A percentile compares a stretch with the other conserved stretches of the same genome.
phyloP scores from a whole-genome alignment of 2,329 filamentous ascomycete species.

The Exserohilum turcica region DNA sequence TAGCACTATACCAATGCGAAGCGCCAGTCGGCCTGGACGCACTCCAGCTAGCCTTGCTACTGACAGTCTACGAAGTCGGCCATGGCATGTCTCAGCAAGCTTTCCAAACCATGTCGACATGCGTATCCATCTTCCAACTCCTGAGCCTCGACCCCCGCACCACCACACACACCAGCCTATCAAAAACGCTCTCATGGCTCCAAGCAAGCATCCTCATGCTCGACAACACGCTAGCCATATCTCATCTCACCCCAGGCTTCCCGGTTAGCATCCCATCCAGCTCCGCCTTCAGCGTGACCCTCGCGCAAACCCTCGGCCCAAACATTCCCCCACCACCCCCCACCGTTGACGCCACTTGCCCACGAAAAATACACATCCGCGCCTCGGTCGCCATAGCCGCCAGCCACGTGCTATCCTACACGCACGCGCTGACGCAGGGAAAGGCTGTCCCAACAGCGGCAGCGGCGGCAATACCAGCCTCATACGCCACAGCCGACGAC shows the following conservation, averaged over 20 bases:
- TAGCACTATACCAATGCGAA: background rate
- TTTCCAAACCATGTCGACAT: conserved; percentile 11
- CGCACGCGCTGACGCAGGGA: background rate
- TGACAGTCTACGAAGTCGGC: conserved; percentile 18
- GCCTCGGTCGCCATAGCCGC: conserved; percentile 12
- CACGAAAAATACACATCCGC: conserved; percentile 19
- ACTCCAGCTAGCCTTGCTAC: conserved; percentile 12
- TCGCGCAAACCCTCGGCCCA: background rate
- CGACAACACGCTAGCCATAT: conserved; percentile 5
- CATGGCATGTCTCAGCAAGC: conserved; percentile 15
- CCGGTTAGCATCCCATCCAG: background rate
- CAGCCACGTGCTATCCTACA: conserved; percentile 16
- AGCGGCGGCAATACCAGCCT: no score
- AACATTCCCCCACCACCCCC: conserved; percentile 6
- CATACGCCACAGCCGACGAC: background rate
- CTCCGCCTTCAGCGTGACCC: background rate
- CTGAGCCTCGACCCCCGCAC: background rate
- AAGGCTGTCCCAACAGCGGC: no score
- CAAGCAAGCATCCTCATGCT: conserved; percentile 19
- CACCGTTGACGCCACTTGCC: conserved; percentile 12
- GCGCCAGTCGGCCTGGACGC: background rate
- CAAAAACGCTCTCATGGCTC: conserved; percentile 7
- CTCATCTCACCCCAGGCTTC: background rate
- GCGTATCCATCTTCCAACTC: conserved; percentile 5
- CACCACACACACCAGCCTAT: background rate